phyloP scores from a whole-genome alignment of 805 yeast species.

The Candida pseudoglaebosa region DNA sequence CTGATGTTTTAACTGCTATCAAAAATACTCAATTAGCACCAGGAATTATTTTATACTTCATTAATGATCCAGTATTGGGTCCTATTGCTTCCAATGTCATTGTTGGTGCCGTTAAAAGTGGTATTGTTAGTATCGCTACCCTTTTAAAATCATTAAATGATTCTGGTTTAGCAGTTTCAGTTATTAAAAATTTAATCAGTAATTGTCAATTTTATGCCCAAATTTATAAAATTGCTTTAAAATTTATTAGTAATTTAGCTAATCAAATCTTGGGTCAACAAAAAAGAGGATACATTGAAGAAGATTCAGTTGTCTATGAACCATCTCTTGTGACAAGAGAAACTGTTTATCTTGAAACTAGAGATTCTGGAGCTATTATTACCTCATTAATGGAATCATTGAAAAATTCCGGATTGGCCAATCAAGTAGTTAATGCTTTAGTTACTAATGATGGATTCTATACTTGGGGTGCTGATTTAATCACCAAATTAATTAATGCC shows the following conservation, averaged over 20 bases:
- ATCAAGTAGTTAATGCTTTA: slow-evolving; percentile 33
- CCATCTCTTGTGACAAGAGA: no score
- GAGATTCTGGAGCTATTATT: slow-evolving; percentile 18
- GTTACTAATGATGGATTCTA: slow-evolving; percentile 35
- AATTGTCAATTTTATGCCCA: slow-evolving; percentile 38
- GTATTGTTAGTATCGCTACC: slow-evolving; percentile 29
- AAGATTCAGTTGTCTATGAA: neutral
- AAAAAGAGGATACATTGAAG: slow-evolving; percentile 2
- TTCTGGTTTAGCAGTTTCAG: slow-evolving; percentile 38
- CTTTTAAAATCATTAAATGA: slow-evolving; percentile 38
- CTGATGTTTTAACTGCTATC: slow-evolving; percentile 35
- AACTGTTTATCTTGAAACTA: slow-evolving; percentile 7
- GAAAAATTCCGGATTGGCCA: slow-evolving; percentile 40
- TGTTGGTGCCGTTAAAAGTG: slow-evolving; percentile 26
- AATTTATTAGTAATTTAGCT: slow-evolving; percentile 28
- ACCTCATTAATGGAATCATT: slow-evolving; percentile 40
- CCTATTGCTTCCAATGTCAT: slow-evolving; percentile 26
- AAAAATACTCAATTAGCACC: slow-evolving; percentile 36
- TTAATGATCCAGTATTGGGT: slow-evolving; percentile 28
- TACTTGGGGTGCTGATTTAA: slow-evolving; percentile 35
- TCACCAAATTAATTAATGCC: slow-evolving; percentile 24
- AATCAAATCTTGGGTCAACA: slow-evolving; percentile 17
- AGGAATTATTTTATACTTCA: slow-evolving; percentile 27
- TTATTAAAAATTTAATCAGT: slow-evolving; percentile 30
- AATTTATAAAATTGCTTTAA: slow-evolving; percentile 33